Base-by-base conservation (phyloP, 2,329 filamentous ascomycete genomes). In the Scolecobasidium constrictum region DNA sequence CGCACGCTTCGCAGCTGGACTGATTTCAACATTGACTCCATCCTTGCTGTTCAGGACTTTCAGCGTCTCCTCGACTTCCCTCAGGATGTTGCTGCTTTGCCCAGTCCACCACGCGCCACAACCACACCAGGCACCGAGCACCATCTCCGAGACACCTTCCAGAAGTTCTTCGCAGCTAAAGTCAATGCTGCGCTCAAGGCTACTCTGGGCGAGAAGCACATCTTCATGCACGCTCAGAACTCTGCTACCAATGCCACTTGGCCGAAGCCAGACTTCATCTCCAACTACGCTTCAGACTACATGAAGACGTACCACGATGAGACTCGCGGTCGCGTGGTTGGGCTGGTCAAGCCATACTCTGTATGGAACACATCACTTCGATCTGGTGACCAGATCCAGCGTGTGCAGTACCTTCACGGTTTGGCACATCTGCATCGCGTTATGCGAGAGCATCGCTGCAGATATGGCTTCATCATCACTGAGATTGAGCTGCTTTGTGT, bases 321-420 rank as follows among this genome's bases (percentile, higher is more conserved):
- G 46, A 55, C 51, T 31, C 62, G 66, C 58, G 76, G 68, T 18
- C 78, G 83, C 22, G 74, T 87, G 11, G 80, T 90, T 38, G 85
- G 90, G 5, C 73, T 95, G n/a, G 83, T 93, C 53, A 90, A 90
- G 64, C 83, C 79, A 58, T 95, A 90, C 57, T 84, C 94, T 61
- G 81, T 85, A 53, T 95, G 93, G 83, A 94, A 94, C 70, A 92
- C 86, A 1, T 85, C 84, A 48, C 94, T 94, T 85, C 84, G 87
- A 46, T 78, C 81, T 46, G 86, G 93, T 60, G 79, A 80, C 35
- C 86, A 88, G 49, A 76, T 86, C 61, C 83, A 87, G 64, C 82
- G 84, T 46, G 85, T 94, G 45, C 80, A 90, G 63, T 95, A 95
- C 66, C 80, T 95, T 16, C 81, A 83, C 40, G 86, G 86, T 1